Evolutionary conservation across 2,329 filamentous ascomycete genomes (phyloP).

Genomic region (Fusarium lateritium): DNA sequence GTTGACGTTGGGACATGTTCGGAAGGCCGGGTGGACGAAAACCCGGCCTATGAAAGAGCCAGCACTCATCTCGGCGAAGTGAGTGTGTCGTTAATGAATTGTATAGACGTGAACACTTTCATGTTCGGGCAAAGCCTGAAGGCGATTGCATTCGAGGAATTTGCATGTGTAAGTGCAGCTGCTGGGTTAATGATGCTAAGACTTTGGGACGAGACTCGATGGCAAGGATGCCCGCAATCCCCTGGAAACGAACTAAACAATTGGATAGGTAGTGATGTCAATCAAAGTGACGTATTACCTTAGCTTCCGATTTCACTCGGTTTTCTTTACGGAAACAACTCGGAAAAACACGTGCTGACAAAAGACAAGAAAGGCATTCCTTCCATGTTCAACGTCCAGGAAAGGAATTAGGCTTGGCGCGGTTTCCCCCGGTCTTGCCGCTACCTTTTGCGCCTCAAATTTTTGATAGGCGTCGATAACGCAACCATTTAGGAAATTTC

Average conservation of each 20-base stretch:
- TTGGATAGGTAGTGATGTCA: slow-evolving; percentile 38
- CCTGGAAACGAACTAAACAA: slow-evolving; percentile 20
- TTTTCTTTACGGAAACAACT: slow-evolving; percentile 41
- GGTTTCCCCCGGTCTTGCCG: slow-evolving; percentile 35
- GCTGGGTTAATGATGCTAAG: slow-evolving; percentile 37
- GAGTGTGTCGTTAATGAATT: slow-evolving; percentile 14
- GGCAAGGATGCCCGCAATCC: slow-evolving; percentile 41
- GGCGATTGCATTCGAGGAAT: slow-evolving; percentile 30
- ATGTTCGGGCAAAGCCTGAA: slow-evolving; percentile 35
- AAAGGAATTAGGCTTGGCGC: slow-evolving; percentile 10
- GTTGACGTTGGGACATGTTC: slow-evolving; percentile 45
- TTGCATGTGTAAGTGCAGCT: slow-evolving; percentile 39
- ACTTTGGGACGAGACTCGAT: slow-evolving; percentile 35
- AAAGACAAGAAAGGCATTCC: slow-evolving; percentile 4
- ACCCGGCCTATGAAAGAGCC: slow-evolving; percentile 60
- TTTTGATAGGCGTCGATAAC: slow-evolving; percentile 36
- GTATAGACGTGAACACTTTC: slow-evolving; percentile 30
- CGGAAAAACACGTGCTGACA: slow-evolving; percentile 48
- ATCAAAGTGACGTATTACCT: slow-evolving; percentile 32
- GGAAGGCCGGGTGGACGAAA: slow-evolving; percentile 58
- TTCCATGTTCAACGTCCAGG: neutral
- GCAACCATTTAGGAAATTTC: slow-evolving; percentile 36
- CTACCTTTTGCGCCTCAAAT: slow-evolving; percentile 25
- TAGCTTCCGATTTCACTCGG: neutral
- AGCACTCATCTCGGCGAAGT: slow-evolving; percentile 62